Percentiles rank a stretch among this genome's conserved stretches.
phyloP scores from a whole-genome alignment of 352 stramenopile genomes.

The Phytophthora brassicae region DNA sequence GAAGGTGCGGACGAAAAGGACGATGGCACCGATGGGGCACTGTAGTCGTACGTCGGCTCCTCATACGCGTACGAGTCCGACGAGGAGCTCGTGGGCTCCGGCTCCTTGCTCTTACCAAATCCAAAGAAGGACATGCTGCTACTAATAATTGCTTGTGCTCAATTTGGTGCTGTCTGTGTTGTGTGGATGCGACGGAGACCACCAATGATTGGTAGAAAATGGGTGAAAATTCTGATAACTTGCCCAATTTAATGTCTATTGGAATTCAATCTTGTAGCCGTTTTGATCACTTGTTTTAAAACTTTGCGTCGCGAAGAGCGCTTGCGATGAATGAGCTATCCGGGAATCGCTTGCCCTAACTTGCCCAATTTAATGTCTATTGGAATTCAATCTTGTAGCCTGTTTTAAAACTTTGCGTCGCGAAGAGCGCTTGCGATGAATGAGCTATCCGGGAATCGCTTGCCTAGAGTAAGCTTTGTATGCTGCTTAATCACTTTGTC shows the following conservation, averaged over 20 bases:
- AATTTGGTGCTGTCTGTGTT: not conserved
- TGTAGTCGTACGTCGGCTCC: conserved; percentile 81
- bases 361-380: no score
- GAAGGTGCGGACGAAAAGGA: conserved; percentile 43
- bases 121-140: conserved; percentile 80
- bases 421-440: conserved; percentile 1
- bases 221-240: no score
- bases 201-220: no score
- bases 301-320: not conserved
- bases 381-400: no score
- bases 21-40: conserved; percentile 33
- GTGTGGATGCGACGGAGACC: not conserved
- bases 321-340: conserved; percentile 10
- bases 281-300: no score
- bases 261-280: no score
- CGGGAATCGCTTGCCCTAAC: conserved; percentile 18
- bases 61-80: conserved; percentile 65
- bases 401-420: not conserved
- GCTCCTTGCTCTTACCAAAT: conserved; percentile 72
- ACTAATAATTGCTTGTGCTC: not conserved
- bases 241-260: no score
- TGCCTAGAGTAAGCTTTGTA: not conserved
- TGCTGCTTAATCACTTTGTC: conserved; percentile 9
- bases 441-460: conserved; percentile 19
- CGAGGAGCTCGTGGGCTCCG: conserved; percentile 44